A percentile compares a stretch with the other conserved stretches of the same genome.
Conservation (phyloP, 345 rosid genomes). For the Corchorus olitorius region DNA sequence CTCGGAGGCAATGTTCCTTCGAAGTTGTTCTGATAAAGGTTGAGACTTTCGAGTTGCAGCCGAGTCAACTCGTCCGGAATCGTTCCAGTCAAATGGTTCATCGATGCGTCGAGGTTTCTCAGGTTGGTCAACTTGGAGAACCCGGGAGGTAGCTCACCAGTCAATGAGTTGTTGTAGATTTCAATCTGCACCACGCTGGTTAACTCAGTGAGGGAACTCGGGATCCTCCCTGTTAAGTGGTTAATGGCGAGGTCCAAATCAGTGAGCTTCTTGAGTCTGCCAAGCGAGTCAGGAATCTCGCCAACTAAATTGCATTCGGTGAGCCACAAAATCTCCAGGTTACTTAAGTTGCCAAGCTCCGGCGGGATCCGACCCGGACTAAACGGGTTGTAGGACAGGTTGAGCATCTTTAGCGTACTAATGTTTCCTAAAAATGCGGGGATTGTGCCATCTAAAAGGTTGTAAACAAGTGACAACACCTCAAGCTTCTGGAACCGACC, state of each 20-base stretch:
- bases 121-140: slow-evolving; percentile 60
- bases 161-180: slow-evolving; percentile 90
- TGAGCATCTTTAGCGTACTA: slow-evolving; percentile 66
- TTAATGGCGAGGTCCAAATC: slow-evolving; percentile 91
- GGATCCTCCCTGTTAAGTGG: slow-evolving; percentile 61
- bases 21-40: slow-evolving; percentile 75
- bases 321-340: slow-evolving; percentile 88
- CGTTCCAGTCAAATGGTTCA: slow-evolving; percentile 71
- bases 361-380: slow-evolving; percentile 73
- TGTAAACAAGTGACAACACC: slow-evolving; percentile 75
- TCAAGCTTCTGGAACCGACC: slow-evolving; percentile 71
- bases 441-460: slow-evolving; percentile 69
- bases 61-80: slow-evolving; percentile 77
- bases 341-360: slow-evolving; percentile 81
- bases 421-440: slow-evolving; percentile 75
- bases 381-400: slow-evolving; percentile 88
- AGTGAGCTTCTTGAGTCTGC: slow-evolving; percentile 59
- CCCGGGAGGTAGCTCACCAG: slow-evolving; percentile 66
- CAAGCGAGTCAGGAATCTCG: slow-evolving; percentile 83
- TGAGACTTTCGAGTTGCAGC: slow-evolving; percentile 80
- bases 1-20: slow-evolving; percentile 68
- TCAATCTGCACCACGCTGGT: slow-evolving; percentile 76
- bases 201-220: slow-evolving; percentile 68
- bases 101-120: slow-evolving; percentile 82
- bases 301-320: slow-evolving; percentile 82